Conservation (phyloP, 345 rosid species). For the Abelmoschus esculentus region DNA sequence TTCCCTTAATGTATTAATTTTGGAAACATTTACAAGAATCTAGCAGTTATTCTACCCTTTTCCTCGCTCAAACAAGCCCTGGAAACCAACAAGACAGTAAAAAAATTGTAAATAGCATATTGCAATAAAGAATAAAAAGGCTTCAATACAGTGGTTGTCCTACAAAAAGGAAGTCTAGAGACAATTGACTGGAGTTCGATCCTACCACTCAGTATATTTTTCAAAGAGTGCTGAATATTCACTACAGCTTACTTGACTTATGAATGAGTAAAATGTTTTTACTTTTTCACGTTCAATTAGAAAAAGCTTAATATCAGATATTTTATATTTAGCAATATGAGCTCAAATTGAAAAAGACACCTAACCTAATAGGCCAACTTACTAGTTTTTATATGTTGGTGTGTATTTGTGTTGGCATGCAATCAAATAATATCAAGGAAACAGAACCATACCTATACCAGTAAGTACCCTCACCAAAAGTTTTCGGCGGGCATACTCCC, state of each 20-base stretch:
- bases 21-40: neutral
- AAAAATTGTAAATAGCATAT: neutral
- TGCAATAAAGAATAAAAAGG: neutral
- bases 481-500: slow-evolving; percentile 65
- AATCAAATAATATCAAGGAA: slow-evolving; percentile 12
- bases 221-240: neutral
- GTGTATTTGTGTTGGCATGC: neutral
- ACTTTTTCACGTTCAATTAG: neutral
- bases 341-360: neutral
- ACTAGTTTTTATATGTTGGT: neutral
- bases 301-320: neutral
- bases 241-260: neutral
- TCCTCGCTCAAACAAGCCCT: neutral
- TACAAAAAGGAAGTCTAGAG: neutral
- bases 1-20: neutral
- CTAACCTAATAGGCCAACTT: neutral
- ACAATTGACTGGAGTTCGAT: neutral
- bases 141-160: too few relatives aligned
- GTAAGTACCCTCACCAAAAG: slow-evolving; percentile 45
- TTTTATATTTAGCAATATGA: neutral
- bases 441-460: slow-evolving; percentile 51
- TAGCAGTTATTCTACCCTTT: neutral
- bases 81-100: neutral
- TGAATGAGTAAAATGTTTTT: neutral
- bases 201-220: neutral